Evolutionary conservation across 345 rosid genomes (phyloP).

Genomic region (Cardamine resedifolia): DNA sequence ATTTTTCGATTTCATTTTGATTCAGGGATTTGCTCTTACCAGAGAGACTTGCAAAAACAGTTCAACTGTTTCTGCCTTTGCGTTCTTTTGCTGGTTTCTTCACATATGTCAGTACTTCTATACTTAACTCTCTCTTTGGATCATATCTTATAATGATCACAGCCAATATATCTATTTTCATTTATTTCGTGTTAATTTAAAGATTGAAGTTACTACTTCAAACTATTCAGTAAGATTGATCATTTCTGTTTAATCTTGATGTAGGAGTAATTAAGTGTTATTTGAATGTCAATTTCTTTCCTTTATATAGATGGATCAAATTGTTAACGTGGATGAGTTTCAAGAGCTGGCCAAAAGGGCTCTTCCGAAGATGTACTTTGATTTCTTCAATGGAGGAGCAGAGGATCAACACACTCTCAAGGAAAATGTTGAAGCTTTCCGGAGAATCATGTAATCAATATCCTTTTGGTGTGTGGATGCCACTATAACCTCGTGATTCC

Average conservation of each 20-base stretch:
- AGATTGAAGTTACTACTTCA: background rate
- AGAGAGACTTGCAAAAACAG: no score
- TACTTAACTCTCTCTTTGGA: background rate
- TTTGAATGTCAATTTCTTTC: constrained; percentile 1
- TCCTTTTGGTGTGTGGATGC: background rate
- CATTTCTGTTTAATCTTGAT: background rate
- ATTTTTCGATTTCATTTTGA: no score
- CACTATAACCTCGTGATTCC: background rate
- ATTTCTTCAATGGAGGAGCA: constrained; percentile 69
- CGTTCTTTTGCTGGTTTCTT: background rate
- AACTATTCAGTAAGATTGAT: no score
- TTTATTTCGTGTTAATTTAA: background rate
- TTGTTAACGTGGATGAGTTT: constrained; percentile 70
- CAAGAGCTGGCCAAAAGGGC: constrained; percentile 68
- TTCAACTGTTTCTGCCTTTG: background rate
- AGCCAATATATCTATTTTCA: background rate
- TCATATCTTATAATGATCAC: background rate
- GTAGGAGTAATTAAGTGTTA: no score
- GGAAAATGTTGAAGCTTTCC: constrained; percentile 69
- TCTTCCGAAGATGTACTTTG: constrained; percentile 80
- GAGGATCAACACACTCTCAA: constrained; percentile 71
- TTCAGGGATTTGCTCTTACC: no score
- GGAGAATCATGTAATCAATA: constrained; percentile 52
- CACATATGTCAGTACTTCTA: background rate
- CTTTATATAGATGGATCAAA: constrained; percentile 52